phyloP scores from a whole-genome alignment of 768 basidiomycete genomes.

The Galerina marginata region DNA sequence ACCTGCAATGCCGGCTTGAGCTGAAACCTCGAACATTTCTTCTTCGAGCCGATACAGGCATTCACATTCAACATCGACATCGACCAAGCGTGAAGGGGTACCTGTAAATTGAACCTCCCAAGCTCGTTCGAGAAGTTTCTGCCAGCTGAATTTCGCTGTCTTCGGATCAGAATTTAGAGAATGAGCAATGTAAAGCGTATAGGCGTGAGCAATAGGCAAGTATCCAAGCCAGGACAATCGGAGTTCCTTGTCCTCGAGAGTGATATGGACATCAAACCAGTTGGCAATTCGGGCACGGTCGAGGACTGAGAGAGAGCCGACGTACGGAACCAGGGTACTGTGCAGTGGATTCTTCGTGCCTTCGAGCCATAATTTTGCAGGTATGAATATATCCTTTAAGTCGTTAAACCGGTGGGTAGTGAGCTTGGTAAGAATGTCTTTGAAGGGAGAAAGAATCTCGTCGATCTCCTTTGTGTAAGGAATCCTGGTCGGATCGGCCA shows the following conservation, averaged over 20 bases:
- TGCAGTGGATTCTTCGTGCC: not conserved
- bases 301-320: not conserved
- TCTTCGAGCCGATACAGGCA: not conserved
- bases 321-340: not conserved
- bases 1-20: not conserved
- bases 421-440: not conserved
- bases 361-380: not conserved
- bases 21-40: slow-evolving; percentile 1
- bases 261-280: not conserved
- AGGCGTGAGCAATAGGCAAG: not conserved
- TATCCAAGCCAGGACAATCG: not conserved
- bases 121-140: not conserved
- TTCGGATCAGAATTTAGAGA: not conserved
- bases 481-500: not conserved
- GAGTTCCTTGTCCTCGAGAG: not conserved
- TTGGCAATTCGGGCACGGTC: not conserved
- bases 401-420: not conserved
- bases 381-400: not conserved
- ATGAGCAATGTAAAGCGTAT: not conserved
- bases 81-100: not conserved
- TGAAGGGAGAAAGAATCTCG: not conserved
- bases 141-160: not conserved
- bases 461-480: not conserved
- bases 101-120: not conserved
- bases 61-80: not conserved